Percentiles rank a stretch among this genome's conserved stretches.
phyloP scores from a whole-genome alignment of 257 asterid species.

The Gentiana macrophylla region DNA sequence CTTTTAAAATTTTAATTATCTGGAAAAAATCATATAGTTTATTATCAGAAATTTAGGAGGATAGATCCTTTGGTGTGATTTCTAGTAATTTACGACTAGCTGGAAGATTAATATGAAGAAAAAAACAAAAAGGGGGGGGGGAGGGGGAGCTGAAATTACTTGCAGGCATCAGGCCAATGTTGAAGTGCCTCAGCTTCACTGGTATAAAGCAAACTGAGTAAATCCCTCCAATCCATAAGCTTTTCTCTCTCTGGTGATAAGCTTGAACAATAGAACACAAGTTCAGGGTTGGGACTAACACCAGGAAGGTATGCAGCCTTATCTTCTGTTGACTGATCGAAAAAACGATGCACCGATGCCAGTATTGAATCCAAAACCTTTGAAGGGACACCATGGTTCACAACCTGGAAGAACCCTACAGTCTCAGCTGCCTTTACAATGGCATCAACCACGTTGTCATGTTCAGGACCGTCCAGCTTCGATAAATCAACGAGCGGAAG shows the following conservation, averaged over 20 bases:
- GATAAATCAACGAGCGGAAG: constrained; percentile 21
- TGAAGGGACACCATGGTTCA: no score
- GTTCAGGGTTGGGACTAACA: background rate
- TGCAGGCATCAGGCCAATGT: constrained; percentile 29
- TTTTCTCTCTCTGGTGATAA: constrained; percentile 28
- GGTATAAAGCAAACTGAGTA: constrained; percentile 27
- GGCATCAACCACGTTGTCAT: background rate
- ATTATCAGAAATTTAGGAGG: no score
- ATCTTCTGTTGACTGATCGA: constrained; percentile 15
- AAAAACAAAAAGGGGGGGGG: no score
- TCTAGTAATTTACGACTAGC: no score
- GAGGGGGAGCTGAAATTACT: constrained; percentile 2
- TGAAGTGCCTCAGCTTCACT: constrained; percentile 27
- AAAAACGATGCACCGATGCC: constrained; percentile 18
- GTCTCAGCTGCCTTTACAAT: constrained; percentile 13
- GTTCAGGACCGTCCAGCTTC: constrained; percentile 17
- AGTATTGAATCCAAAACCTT: constrained; percentile 20
- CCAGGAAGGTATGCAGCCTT: constrained; percentile 22
- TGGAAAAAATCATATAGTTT: no score
- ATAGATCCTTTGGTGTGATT: no score
- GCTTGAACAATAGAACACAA: constrained; percentile 27
- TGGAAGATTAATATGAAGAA: no score
- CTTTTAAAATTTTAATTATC: no score
- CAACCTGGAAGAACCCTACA: no score
- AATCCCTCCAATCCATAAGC: constrained; percentile 39